Conservation (phyloP, 352 stramenopile genomes). For the Pythium pyrilobum region DNA sequence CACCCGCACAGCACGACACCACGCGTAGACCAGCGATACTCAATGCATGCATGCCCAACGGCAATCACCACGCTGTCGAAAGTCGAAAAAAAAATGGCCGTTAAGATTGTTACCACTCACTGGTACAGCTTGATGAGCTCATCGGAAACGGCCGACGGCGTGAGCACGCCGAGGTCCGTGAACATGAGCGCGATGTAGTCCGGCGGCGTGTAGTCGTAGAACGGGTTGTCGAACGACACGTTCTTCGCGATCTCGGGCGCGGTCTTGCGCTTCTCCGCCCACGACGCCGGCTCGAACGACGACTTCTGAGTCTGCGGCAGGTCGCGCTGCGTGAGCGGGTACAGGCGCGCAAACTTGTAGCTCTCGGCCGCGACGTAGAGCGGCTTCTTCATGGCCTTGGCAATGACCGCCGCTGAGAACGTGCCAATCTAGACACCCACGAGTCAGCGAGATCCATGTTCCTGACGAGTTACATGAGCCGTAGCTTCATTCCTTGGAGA, state of each 20-base stretch:
- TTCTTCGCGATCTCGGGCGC: constrained; percentile 29
- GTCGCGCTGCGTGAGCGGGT: constrained; percentile 96
- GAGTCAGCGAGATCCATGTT: background rate
- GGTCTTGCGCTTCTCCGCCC: constrained; percentile 13
- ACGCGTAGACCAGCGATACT: too few relatives aligned
- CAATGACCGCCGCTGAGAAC: constrained; percentile 92
- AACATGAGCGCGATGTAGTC: constrained; percentile 98
- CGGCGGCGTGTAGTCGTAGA: constrained; percentile 96
- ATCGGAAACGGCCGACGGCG: constrained; percentile 96
- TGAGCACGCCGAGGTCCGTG: constrained; percentile 97
- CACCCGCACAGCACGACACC: too few relatives aligned
- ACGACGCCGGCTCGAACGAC: constrained; percentile 22
- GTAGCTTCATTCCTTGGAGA: background rate
- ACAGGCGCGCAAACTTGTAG: constrained; percentile 98
- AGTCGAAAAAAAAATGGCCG: background rate
- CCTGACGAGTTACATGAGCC: too few relatives aligned
- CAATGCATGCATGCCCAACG: too few relatives aligned
- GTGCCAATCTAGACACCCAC: constrained; percentile 83
- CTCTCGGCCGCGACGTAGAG: constrained; percentile 98
- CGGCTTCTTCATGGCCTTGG: constrained; percentile 93
- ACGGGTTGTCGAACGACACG: constrained; percentile 85
- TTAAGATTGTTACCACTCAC: constrained; percentile 38
- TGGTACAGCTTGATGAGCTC: constrained; percentile 98
- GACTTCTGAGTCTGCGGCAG: constrained; percentile 78
- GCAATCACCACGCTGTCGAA: too few relatives aligned